These are phyloP conservation scores for Pulveroboletus sp. DNA, from an alignment of 768 basidiomycete species.

Conservation along the genomic window DNA sequence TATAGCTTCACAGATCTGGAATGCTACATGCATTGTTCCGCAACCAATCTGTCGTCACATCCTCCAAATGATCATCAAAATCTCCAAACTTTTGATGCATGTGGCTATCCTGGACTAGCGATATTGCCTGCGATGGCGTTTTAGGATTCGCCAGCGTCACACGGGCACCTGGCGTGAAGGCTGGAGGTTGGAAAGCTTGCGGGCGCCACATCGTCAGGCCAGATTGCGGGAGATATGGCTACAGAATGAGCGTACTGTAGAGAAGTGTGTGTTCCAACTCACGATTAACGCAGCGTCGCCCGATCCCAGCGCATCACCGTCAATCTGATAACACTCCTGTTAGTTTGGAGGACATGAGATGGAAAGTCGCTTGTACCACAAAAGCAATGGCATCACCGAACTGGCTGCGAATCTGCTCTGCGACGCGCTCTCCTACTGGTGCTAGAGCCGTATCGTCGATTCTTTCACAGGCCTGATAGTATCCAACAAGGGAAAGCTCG, in stretches of 20 bases:
- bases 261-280: slow-evolving; percentile 24
- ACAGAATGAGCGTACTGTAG: slow-evolving; percentile 3
- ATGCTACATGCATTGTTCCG: slow-evolving; percentile 36
- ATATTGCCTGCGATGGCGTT: slow-evolving; percentile 46
- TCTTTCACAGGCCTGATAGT: slow-evolving; percentile 72
- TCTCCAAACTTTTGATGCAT: slow-evolving; percentile 65
- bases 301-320: slow-evolving; percentile 55
- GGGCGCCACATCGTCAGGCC: slow-evolving; percentile 48
- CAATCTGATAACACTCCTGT: slow-evolving; percentile 42
- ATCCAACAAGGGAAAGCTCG: slow-evolving; percentile 59
- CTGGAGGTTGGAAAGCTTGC: slow-evolving; percentile 31
- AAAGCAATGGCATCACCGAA: slow-evolving; percentile 66
- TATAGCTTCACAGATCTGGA: slow-evolving; percentile 11
- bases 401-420: slow-evolving; percentile 47
- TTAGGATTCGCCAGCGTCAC: slow-evolving; percentile 47
- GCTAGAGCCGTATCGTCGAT: slow-evolving; percentile 59
- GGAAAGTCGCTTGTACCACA: slow-evolving; percentile 46
- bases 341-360: slow-evolving; percentile 5
- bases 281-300: slow-evolving; percentile 58
- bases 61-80: slow-evolving; percentile 82
- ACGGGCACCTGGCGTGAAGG: slow-evolving; percentile 45
- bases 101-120: slow-evolving; percentile 47
- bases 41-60: slow-evolving; percentile 55
- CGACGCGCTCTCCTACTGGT: slow-evolving; percentile 65
- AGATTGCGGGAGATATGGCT: slow-evolving; percentile 52